Evolutionary conservation across 1,284 basidiomycete genomes (phyloP).

Genomic region (Apiotrichum sp.): DNA sequence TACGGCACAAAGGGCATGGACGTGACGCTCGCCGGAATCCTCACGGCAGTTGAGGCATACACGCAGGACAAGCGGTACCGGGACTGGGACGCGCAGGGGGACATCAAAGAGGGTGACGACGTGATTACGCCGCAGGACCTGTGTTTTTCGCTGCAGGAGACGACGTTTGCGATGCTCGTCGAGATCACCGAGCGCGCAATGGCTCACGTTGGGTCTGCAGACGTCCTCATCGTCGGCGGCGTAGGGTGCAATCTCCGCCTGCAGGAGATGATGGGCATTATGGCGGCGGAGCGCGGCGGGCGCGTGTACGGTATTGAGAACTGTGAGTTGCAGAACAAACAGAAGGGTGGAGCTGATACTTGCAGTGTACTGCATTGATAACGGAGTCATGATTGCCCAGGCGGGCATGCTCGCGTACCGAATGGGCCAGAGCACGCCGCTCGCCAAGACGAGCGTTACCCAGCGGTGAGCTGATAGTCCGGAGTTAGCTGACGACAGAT

Average conservation of each 20-base stretch:
- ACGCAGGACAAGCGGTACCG: constrained; percentile 71
- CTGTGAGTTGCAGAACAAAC: constrained; percentile 48
- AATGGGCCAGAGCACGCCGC: constrained; percentile 78
- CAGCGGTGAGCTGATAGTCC: constrained; percentile 60
- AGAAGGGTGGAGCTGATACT: not conserved
- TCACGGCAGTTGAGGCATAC: constrained; percentile 82
- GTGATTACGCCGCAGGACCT: constrained; percentile 88
- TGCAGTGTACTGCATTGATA: constrained; percentile 97
- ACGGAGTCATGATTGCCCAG: constrained; percentile 99
- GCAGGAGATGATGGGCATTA: constrained; percentile 98
- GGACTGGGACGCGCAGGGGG: constrained; percentile 33
- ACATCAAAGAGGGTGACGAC: constrained; percentile 47
- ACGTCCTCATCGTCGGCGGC: constrained; percentile 95
- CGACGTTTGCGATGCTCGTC: constrained; percentile 96
- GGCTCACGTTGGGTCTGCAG: constrained; percentile 94
- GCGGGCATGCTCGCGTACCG: constrained; percentile 86
- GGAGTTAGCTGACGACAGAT: not conserved
- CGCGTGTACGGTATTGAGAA: constrained; percentile 94
- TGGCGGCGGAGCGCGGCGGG: constrained; percentile 86
- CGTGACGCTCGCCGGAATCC: constrained; percentile 85
- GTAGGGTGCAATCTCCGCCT: constrained; percentile 94
- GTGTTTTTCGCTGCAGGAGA: constrained; percentile 96
- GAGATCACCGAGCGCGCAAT: constrained; percentile 99
- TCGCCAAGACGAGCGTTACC: constrained; percentile 77
- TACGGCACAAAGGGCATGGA: constrained; percentile 99